Base-by-base conservation (phyloP, 306 rosid genomes). In the Biancaea sappan region DNA sequence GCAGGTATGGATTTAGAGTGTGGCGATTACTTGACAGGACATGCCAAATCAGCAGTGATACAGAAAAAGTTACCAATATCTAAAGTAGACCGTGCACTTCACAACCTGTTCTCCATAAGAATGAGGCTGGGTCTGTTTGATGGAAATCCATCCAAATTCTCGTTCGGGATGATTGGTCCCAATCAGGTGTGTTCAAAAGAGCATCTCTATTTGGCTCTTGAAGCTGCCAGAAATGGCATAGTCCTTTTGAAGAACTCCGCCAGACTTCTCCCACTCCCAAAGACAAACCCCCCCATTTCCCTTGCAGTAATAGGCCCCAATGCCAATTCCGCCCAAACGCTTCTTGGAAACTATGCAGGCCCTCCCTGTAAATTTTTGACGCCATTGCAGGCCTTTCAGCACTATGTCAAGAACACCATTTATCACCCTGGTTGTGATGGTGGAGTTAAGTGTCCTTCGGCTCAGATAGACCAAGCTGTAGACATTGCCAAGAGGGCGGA, bases 1-100 rank as follows among this genome's bases (percentile, higher is more conserved):
- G 53, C 91, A 90, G 97, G 99, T 14, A 88, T 92, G 98, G 99
- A 94, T 60, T 56, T 92, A 19, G 86, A 94, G 71, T 94, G 99
- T 26, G 98, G 99, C 28, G 40, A 52, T 18, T 90, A 88, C 85
- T 63, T 94, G 62, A 69, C 66, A 9, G 62, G 75, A 6, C 75
- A 94, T 82, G 84, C 92, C 0, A 80, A 92, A 83, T 80, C 83
- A 15, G 96, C 98, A 37, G 91, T 90, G 40, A 4, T 63, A 63
- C 76, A 82, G 86, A 88, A 75, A 41, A 92, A 90, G 46, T 9
- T 94, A 48, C 26, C 79, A 1, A 56, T 73, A 35, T 22, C 86
- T 15, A 19, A 79, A 76, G 66, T 94, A 77, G 93, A 94, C 89
- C 82, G 93, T 51, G 96, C 99, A 19, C 97, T 94, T 66, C 87